Percentiles rank a stretch among this genome's conserved stretches.
Evolutionary conservation across 2,329 filamentous ascomycete genomes (phyloP).

Genomic region (Diaporthe helianthi): DNA sequence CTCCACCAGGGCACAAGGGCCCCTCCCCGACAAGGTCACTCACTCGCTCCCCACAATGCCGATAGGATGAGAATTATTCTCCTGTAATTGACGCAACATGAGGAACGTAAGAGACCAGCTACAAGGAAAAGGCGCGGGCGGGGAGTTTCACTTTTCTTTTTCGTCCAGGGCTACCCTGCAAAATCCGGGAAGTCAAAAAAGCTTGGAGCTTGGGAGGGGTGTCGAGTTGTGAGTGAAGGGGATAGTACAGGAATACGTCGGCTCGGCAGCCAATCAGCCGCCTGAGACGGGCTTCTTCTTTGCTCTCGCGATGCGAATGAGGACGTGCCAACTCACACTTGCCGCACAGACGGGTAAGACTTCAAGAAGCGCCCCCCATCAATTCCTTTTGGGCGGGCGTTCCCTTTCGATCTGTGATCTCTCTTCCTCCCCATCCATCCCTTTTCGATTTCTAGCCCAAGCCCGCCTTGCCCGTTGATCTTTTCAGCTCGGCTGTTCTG

Average conservation of each 20-base stretch:
- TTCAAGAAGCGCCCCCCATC: constrained; percentile 27
- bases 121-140: background rate
- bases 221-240: background rate
- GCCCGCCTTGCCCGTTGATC: background rate
- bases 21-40: background rate
- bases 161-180: background rate
- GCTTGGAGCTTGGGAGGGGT: background rate
- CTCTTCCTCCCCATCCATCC: background rate
- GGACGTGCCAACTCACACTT: constrained; percentile 27
- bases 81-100: background rate
- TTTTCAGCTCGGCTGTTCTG: background rate
- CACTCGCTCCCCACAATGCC: background rate
- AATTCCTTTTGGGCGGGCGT: background rate
- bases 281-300: constrained; percentile 27
- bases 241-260: constrained; percentile 15
- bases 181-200: background rate
- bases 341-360: constrained; percentile 29
- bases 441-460: background rate
- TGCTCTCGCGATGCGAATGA: constrained; percentile 30
- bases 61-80: constrained; percentile 8
- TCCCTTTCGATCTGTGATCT: background rate
- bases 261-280: constrained; percentile 28
- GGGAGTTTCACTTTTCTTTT: background rate
- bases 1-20: constrained; percentile 4
- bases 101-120: background rate